phyloP scores from a whole-genome alignment of 2,329 filamentous ascomycete species.

The Aspergillus piperis region DNA sequence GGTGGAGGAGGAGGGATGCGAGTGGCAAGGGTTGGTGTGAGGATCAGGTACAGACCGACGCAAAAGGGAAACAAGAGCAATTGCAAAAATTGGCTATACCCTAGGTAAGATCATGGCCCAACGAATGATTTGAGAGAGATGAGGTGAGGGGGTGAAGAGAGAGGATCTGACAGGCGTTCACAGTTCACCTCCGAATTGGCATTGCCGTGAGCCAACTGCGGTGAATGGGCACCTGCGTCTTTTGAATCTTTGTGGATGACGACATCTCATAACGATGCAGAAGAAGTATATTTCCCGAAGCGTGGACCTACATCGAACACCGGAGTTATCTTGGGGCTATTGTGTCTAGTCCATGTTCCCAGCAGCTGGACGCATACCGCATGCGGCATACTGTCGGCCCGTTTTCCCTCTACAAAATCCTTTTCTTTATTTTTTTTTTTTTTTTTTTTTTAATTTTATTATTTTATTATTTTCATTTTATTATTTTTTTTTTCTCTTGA shows the following conservation, averaged over 20 bases:
- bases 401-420: slow-evolving; percentile 4
- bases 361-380: slow-evolving; percentile 13
- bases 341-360: slow-evolving; percentile 11
- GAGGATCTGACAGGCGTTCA: too few species aligned
- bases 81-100: not conserved
- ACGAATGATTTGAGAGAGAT: too few species aligned
- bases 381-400: slow-evolving; percentile 13
- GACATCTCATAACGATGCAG: slow-evolving; percentile 14
- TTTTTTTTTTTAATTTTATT: too few species aligned
- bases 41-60: not conserved
- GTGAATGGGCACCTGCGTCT: slow-evolving; percentile 15
- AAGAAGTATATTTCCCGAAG: slow-evolving; percentile 17
- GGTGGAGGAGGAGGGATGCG: not conserved
- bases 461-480: not conserved
- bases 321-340: slow-evolving; percentile 12
- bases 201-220: slow-evolving; percentile 5
- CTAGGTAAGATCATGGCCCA: too few species aligned
- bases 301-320: slow-evolving; percentile 21
- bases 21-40: not conserved
- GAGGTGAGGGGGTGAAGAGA: too few species aligned
- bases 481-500: too few species aligned
- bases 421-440: too few species aligned
- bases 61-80: not conserved
- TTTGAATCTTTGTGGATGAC: slow-evolving; percentile 23
- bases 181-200: slow-evolving; percentile 5